Percentiles rank a stretch among this genome's conserved stretches.
Conservation (phyloP, 805 yeast genomes). For the Spathaspora arborariae region DNA sequence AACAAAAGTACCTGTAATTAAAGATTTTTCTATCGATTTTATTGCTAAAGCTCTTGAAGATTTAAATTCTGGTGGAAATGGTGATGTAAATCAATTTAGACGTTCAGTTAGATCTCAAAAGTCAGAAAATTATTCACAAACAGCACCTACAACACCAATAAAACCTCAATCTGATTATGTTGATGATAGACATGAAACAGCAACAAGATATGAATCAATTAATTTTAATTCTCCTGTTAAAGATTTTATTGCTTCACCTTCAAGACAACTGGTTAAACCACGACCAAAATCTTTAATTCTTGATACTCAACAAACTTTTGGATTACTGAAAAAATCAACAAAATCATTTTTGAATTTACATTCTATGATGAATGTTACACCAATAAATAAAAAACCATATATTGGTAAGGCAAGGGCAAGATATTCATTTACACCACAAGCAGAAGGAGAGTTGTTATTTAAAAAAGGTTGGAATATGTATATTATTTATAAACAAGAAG, state of each 20-base stretch:
- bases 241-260: background rate
- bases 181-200: slow-evolving; percentile 34
- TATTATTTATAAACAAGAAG: slow-evolving; percentile 40
- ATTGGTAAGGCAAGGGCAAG: slow-evolving; percentile 35
- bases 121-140: slow-evolving; percentile 11
- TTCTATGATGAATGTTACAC: slow-evolving; percentile 28
- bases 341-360: slow-evolving; percentile 28
- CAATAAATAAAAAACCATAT: slow-evolving; percentile 26
- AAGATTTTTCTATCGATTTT: slow-evolving; percentile 43
- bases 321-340: slow-evolving; percentile 28
- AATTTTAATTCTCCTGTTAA: slow-evolving; percentile 11
- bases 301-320: slow-evolving; percentile 10
- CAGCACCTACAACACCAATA: slow-evolving; percentile 17
- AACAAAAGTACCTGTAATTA: slow-evolving; percentile 30
- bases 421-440: slow-evolving; percentile 38
- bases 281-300: slow-evolving; percentile 27
- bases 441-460: slow-evolving; percentile 38
- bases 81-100: slow-evolving; percentile 39
- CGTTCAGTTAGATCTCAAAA: slow-evolving; percentile 30
- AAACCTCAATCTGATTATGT: slow-evolving; percentile 25
- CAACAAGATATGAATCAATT: slow-evolving; percentile 34
- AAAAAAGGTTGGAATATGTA: slow-evolving; percentile 40
- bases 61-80: slow-evolving; percentile 42
- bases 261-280: background rate
- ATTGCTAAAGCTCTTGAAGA: slow-evolving; percentile 45